A percentile compares a stretch with the other conserved stretches of the same genome.
phyloP scores from a whole-genome alignment of 345 rosid genomes.

The Acer saccharum region DNA sequence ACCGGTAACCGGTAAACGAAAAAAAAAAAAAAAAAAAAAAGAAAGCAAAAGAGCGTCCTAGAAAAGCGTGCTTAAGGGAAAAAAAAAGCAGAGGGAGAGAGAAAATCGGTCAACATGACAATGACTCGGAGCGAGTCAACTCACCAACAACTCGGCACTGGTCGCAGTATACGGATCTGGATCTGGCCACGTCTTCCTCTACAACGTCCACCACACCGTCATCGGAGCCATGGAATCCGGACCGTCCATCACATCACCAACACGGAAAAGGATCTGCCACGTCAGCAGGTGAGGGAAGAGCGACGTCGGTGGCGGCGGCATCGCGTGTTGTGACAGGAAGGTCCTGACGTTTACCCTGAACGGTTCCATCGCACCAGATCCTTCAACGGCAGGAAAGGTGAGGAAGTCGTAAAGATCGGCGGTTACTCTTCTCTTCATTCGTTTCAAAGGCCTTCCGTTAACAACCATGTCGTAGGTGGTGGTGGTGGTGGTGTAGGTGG shows the following conservation, averaged over 20 bases:
- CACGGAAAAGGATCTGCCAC: constrained; percentile 58
- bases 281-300: constrained; percentile 57
- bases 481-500: constrained; percentile 7
- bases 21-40: constrained; percentile 11
- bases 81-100: constrained; percentile 1
- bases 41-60: constrained; percentile 7
- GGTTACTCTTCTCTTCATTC: constrained; percentile 70
- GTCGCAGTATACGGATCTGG: constrained; percentile 73
- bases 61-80: constrained; percentile 23
- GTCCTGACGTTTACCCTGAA: constrained; percentile 48
- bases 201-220: constrained; percentile 49
- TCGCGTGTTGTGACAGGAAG: constrained; percentile 51
- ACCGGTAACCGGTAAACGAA: constrained; percentile 27
- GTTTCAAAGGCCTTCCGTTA: constrained; percentile 57
- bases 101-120: constrained; percentile 20
- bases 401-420: constrained; percentile 64
- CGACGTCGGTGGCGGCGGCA: constrained; percentile 48
- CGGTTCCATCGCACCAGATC: constrained; percentile 25
- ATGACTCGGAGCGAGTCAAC: constrained; percentile 40
- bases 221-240: constrained; percentile 31
- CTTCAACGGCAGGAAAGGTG: constrained; percentile 39
- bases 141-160: constrained; percentile 86
- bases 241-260: constrained; percentile 43
- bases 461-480: constrained; percentile 44
- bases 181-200: constrained; percentile 79